Evolutionary conservation across 2,329 filamentous ascomycete genomes (phyloP).

Genomic region (Thelonectria blattea): DNA sequence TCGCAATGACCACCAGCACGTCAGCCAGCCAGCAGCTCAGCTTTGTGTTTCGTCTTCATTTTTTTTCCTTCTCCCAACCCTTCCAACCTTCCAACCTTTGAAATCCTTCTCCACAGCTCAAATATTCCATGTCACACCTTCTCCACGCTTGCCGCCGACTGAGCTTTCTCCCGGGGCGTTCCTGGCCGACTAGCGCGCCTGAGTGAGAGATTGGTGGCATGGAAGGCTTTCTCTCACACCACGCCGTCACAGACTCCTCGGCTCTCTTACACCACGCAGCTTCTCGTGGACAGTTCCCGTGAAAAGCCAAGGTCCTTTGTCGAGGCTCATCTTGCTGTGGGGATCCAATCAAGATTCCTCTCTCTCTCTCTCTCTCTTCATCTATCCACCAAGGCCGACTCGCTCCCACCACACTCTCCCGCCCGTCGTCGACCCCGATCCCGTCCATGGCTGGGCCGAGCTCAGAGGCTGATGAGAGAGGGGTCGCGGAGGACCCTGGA

Average conservation of each 20-base stretch:
- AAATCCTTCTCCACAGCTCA: constrained; percentile 19
- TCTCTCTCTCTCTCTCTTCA: neutral
- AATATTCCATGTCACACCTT: constrained; percentile 26
- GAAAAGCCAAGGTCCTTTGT: neutral
- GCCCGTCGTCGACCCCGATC: constrained; percentile 2
- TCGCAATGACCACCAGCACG: constrained; percentile 7
- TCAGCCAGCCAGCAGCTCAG: constrained; percentile 7
- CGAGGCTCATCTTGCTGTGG: constrained; percentile 9
- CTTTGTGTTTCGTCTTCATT: neutral
- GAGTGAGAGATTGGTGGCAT: constrained; percentile 27
- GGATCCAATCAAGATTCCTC: constrained; percentile 7
- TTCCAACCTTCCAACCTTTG: constrained; percentile 2
- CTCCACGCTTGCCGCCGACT: constrained; percentile 34
- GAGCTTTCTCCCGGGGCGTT: constrained; percentile 29
- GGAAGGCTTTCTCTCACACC: constrained; percentile 21
- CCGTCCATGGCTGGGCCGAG: constrained; percentile 15
- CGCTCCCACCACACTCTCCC: constrained; percentile 5
- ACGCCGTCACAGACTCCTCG: constrained; percentile 25
- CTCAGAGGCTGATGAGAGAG: constrained; percentile 17
- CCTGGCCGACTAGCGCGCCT: constrained; percentile 28
- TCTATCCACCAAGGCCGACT: constrained; percentile 4
- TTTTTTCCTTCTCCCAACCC: constrained; percentile 5
- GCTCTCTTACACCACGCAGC: constrained; percentile 10
- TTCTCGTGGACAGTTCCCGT: constrained; percentile 7
- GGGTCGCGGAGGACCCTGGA: constrained; percentile 17